These are phyloP conservation scores for Gossypium mustelinum DNA, from an alignment of 345 rosid genomes.

Conservation along the genomic window DNA sequence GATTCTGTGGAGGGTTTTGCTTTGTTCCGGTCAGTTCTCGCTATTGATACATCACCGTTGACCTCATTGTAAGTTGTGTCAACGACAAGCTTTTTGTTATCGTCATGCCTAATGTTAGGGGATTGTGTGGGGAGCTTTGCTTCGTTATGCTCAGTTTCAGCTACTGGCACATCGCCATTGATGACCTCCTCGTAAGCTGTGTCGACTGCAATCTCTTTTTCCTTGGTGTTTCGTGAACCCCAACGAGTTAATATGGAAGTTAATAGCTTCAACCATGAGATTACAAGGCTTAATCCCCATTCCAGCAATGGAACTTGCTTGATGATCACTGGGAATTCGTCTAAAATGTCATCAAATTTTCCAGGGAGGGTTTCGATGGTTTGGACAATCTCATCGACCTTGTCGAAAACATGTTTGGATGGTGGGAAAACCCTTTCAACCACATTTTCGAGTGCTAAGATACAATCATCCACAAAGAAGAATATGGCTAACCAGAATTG, in stretches of 20 bases:
- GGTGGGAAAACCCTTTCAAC: slow-evolving; percentile 51
- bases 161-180: not conserved
- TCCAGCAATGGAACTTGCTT: slow-evolving; percentile 21
- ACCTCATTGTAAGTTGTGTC: too few relatives aligned
- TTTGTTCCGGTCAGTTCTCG: not conserved
- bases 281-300: not conserved
- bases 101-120: not conserved
- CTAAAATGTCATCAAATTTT: slow-evolving; percentile 34
- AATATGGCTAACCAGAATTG: slow-evolving; percentile 35
- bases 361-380: slow-evolving; percentile 46
- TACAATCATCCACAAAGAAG: slow-evolving; percentile 37
- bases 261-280: not conserved
- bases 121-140: not conserved
- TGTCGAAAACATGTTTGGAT: slow-evolving; percentile 37
- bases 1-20: not conserved
- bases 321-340: slow-evolving; percentile 27
- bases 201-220: slow-evolving; percentile 53
- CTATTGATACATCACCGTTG: not conserved
- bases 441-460: slow-evolving; percentile 38
- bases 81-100: too few relatives aligned
- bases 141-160: not conserved
- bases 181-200: slow-evolving; percentile 16
- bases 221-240: slow-evolving; percentile 33
- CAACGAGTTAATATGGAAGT: slow-evolving; percentile 5
- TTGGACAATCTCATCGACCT: slow-evolving; percentile 32